These are phyloP conservation scores for Hirschfeldia incana DNA, from an alignment of 345 rosid genomes.

Conservation along the genomic window DNA sequence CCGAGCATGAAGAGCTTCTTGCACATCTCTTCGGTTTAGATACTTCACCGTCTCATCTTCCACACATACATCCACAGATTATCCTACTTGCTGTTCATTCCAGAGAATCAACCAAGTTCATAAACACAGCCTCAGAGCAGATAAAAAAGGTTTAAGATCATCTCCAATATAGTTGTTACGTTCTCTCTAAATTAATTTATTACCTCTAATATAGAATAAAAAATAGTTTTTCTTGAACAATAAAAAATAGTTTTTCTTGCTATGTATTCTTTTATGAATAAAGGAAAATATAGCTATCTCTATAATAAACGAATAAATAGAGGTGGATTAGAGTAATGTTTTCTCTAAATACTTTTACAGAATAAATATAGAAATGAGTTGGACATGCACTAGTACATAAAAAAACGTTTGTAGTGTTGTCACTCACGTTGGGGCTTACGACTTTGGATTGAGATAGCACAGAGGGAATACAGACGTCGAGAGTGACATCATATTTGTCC, in stretches of 20 bases:
- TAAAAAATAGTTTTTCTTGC: no score
- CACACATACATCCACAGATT: slow-evolving; percentile 83
- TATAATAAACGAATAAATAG: no score
- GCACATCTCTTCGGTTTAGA: slow-evolving; percentile 87
- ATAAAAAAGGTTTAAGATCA: no score
- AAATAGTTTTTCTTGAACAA: no score
- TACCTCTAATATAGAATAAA: no score
- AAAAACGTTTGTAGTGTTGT: background rate
- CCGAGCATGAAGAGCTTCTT: slow-evolving; percentile 84
- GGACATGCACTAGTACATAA: no score
- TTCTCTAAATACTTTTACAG: no score
- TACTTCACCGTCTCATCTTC: slow-evolving; percentile 93
- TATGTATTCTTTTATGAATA: no score
- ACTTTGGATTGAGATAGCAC: slow-evolving; percentile 75
- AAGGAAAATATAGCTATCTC: no score
- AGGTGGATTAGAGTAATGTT: background rate
- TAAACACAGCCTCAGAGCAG: background rate
- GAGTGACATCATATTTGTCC: slow-evolving; percentile 93
- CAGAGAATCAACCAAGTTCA: slow-evolving; percentile 12
- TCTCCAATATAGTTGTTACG: no score
- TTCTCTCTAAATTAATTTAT: no score
- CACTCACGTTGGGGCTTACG: slow-evolving; percentile 65
- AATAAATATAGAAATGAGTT: no score
- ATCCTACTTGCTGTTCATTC: slow-evolving; percentile 64
- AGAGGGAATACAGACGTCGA: slow-evolving; percentile 89